Evolutionary conservation across 139 green algal species (phyloP), one percentile per base, ranked within the genome.

Genomic region (Mesotaenium endlicherianum): DNA sequence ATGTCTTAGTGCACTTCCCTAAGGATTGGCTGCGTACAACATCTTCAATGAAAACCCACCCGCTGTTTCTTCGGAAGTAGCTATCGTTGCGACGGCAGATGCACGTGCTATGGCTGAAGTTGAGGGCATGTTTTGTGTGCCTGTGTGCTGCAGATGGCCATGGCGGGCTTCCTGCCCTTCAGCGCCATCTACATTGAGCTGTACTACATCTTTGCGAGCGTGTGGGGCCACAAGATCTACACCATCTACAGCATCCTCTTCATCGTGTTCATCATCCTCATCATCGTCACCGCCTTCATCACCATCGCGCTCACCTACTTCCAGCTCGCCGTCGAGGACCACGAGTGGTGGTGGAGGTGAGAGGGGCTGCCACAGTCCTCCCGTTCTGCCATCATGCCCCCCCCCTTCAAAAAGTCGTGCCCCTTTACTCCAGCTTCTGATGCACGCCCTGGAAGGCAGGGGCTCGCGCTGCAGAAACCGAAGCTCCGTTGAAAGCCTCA

Each of bases 141-240:
- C 36, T 49, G 81, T 20, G 60, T 88, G 53, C 83, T 77, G 31
- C 88, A 92, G 81, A 92, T 91, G 84, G 70, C 77, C 77, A 87
- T 91, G 72, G 90, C 88, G 5, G 89, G 93, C 31, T 94, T 94
- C 88, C 86, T 94, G 49, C 92, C 91, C 6, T 94, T 95, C 88
- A 87, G 50, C 60, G 91, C 90, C 40, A 93, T 94, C 80, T 95
- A 95, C 70, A 91, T 94, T 43, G 90, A 92, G 88, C 89, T 92
- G 49, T 92, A 92, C 82, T 95, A 94, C 83, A 91, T 94, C 45
- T 94, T 94, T 77, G 90, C 91, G 75, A 93, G 76, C 86, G 92
- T 99, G 71, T 99, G 96, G 96, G 95, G 95, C 45, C 94, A 98
- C 91, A 99, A 99, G 91, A 86, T 92, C 82, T 92, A 92, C 88